These are phyloP conservation scores for Ambispora gerdemannii DNA, from an alignment of 192 early-diverging fungal species.

Conservation along the genomic window DNA sequence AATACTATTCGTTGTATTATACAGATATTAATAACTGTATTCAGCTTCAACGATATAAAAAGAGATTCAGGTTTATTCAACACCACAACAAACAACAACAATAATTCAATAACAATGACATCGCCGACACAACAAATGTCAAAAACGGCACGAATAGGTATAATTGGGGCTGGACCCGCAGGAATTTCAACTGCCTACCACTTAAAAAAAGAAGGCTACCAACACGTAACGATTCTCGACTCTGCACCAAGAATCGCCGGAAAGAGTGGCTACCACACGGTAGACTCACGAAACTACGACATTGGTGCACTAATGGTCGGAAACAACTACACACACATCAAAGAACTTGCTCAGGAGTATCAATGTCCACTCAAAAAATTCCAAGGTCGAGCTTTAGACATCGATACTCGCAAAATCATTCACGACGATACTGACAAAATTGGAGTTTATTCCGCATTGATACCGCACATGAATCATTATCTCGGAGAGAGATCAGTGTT, in stretches of 20 bases:
- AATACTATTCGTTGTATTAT: no score
- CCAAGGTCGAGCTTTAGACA: constrained; percentile 1
- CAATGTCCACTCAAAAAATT: constrained; percentile 22
- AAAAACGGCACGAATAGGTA: neutral
- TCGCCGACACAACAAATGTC: neutral
- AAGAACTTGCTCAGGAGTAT: neutral
- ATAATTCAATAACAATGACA: no score
- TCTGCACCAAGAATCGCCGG: constrained; percentile 12
- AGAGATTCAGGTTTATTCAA: no score
- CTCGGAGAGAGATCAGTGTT: neutral
- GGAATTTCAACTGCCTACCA: constrained; percentile 14
- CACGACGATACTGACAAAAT: neutral
- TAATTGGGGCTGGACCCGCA: constrained; percentile 22
- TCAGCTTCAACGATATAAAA: no score
- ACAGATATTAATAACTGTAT: no score
- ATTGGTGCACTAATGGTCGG: constrained; percentile 22
- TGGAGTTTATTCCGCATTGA: neutral
- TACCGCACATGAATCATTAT: constrained; percentile 10
- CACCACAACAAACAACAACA: no score
- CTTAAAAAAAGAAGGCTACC: constrained; percentile 16
- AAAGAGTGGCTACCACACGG: neutral
- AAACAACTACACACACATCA: neutral
- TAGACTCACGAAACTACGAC: neutral
- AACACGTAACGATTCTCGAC: constrained; percentile 9
- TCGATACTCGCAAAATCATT: neutral